These are phyloP conservation scores for Ophiostoma novo-ulmi DNA, from an alignment of 2,329 filamentous ascomycete species.

Conservation along the genomic window DNA sequence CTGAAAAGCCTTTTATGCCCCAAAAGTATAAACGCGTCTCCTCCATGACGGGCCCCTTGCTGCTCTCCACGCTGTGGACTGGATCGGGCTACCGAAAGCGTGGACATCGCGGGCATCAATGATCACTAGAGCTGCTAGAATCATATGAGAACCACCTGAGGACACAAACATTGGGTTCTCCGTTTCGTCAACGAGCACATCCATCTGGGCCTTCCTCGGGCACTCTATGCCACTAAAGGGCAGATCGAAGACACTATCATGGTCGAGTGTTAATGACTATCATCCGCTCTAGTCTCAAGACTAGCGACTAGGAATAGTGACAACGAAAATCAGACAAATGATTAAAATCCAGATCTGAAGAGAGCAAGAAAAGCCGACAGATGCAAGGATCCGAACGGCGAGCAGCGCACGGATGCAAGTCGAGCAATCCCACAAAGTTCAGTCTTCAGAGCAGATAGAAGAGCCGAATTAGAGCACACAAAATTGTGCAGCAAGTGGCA, in stretches of 20 bases:
- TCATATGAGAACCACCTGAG: not conserved
- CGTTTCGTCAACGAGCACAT: not conserved
- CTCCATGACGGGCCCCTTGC: not conserved
- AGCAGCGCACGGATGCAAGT: constrained; percentile 5
- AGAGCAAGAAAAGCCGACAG: constrained; percentile 2
- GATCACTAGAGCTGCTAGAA: not conserved
- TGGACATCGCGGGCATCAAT: not conserved
- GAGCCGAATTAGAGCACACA: not conserved
- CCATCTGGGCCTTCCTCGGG: not conserved
- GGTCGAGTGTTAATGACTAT: not conserved
- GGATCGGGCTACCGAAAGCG: not conserved
- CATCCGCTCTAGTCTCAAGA: not conserved
- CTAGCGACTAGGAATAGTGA: not conserved
- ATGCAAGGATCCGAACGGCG: not conserved
- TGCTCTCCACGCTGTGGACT: not conserved
- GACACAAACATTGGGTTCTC: not conserved
- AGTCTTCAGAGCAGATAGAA: not conserved
- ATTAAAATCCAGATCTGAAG: not conserved
- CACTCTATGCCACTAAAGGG: not conserved
- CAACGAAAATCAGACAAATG: not conserved
- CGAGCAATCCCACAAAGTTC: not conserved
- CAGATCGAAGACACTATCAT: not conserved
- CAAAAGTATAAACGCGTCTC: constrained; percentile 2
- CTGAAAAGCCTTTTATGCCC: not conserved
- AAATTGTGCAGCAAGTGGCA: not conserved